Conservation (phyloP, 352 stramenopile species). For the Pythium rishiriense region DNA sequence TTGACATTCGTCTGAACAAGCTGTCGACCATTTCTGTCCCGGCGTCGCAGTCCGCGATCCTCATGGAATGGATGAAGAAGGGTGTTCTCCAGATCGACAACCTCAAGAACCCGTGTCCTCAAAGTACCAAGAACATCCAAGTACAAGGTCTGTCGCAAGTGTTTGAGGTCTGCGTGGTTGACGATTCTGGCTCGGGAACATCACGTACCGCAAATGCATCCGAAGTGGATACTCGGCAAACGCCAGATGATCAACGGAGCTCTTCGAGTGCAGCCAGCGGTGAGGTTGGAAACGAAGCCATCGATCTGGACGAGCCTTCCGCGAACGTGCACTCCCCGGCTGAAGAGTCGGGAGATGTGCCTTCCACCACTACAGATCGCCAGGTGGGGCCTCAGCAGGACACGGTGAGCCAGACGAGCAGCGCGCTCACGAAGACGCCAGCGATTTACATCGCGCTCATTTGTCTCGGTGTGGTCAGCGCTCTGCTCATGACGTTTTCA, state of each 20-base stretch:
- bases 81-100: conserved; percentile 42
- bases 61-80: conserved; percentile 36
- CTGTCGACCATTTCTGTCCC: conserved; percentile 37
- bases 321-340: conserved; percentile 8
- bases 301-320: neutral
- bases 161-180: conserved; percentile 30
- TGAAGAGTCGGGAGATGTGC: conserved; percentile 1
- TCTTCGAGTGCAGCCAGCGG: neutral
- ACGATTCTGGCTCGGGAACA: neutral
- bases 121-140: neutral
- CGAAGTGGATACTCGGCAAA: neutral
- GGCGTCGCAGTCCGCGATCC: conserved; percentile 24
- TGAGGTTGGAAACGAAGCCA: conserved; percentile 6
- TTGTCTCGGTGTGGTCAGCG: conserved; percentile 4
- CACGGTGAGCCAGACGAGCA: neutral
- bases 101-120: conserved; percentile 10
- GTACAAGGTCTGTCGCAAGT: conserved; percentile 31
- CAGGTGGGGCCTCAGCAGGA: conserved; percentile 5
- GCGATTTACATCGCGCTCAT: conserved; percentile 20
- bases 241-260: neutral
- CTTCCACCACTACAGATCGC: neutral
- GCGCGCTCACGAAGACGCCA: neutral
- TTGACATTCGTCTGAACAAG: conserved; percentile 48
- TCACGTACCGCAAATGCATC: neutral
- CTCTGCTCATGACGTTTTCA: conserved; percentile 4